A percentile compares a stretch with the other conserved stretches of the same genome.
These are phyloP conservation scores for Boletus subcaerulescens DNA, from an alignment of 768 basidiomycete genomes.

Conservation along the genomic window DNA sequence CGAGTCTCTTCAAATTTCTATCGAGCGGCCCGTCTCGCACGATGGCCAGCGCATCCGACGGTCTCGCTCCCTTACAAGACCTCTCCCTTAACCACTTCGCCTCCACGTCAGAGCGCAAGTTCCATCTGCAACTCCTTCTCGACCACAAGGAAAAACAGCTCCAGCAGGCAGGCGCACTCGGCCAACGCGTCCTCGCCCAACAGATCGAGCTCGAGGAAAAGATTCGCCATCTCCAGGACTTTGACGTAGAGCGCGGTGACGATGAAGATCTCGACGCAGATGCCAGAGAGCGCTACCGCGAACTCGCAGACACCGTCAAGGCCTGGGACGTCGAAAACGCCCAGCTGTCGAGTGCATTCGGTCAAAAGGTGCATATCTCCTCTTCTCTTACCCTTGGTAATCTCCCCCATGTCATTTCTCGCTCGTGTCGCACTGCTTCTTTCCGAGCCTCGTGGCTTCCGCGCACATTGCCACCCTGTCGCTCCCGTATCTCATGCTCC, in stretches of 20 bases:
- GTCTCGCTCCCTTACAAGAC: constrained; percentile 38
- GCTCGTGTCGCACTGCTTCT: constrained; percentile 8
- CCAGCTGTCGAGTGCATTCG: constrained; percentile 68
- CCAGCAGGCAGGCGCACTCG: constrained; percentile 86
- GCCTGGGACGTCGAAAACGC: constrained; percentile 80
- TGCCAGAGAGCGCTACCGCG: constrained; percentile 70
- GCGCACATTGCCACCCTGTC: neutral
- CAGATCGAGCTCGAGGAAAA: constrained; percentile 91
- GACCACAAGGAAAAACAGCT: constrained; percentile 92
- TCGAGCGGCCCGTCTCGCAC: constrained; percentile 19
- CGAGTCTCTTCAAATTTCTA: constrained; percentile 8
- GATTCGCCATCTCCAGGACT: constrained; percentile 75
- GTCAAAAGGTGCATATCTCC: constrained; percentile 49
- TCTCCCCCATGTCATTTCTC: constrained; percentile 2
- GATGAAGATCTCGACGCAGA: constrained; percentile 64
- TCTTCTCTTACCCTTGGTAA: neutral
- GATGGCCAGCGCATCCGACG: constrained; percentile 43
- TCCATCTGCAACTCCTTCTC: constrained; percentile 65
- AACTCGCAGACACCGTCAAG: constrained; percentile 71
- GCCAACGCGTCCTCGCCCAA: constrained; percentile 90
- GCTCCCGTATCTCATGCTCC: neutral
- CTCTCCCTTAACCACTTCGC: constrained; percentile 41
- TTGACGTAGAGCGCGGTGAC: constrained; percentile 60
- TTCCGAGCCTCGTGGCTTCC: constrained; percentile 17
- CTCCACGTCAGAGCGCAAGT: constrained; percentile 58